These are phyloP conservation scores for Parachaetomium inaequale DNA, from an alignment of 495 filamentous ascomycete species.

Conservation along the genomic window DNA sequence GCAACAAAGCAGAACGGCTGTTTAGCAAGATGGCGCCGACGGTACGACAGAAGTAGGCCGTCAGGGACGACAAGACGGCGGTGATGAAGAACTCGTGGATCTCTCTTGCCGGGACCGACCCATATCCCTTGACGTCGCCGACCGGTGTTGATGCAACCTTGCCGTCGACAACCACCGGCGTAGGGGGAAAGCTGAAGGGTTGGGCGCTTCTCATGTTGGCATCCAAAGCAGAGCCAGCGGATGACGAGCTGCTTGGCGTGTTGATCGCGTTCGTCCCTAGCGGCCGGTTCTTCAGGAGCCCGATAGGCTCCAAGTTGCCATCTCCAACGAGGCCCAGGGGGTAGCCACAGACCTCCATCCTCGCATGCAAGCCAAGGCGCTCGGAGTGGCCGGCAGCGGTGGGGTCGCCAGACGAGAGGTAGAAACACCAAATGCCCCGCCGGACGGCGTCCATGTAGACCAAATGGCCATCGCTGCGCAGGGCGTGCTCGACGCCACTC, in stretches of 20 bases:
- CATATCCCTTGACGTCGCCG: constrained; percentile 28
- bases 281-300: constrained; percentile 40
- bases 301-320: constrained; percentile 44
- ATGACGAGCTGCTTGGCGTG: constrained; percentile 49
- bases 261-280: constrained; percentile 37
- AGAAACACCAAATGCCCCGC: constrained; percentile 52
- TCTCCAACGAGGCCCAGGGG: constrained; percentile 41
- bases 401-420: constrained; percentile 35
- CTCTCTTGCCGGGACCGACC: constrained; percentile 31
- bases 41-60: constrained; percentile 40
- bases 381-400: constrained; percentile 25
- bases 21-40: constrained; percentile 44
- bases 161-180: constrained; percentile 28
- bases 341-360: constrained; percentile 41
- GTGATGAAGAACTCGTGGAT: constrained; percentile 46
- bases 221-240: constrained; percentile 45
- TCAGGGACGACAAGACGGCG: constrained; percentile 43
- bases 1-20: constrained; percentile 41
- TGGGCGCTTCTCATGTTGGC: constrained; percentile 36
- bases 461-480: constrained; percentile 49
- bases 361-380: constrained; percentile 28
- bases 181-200: constrained; percentile 19
- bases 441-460: constrained; percentile 47
- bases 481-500: constrained; percentile 42
- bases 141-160: constrained; percentile 24